Base-by-base conservation (phyloP, 169 alveolate genomes). In the Plasmodium ovale region DNA sequence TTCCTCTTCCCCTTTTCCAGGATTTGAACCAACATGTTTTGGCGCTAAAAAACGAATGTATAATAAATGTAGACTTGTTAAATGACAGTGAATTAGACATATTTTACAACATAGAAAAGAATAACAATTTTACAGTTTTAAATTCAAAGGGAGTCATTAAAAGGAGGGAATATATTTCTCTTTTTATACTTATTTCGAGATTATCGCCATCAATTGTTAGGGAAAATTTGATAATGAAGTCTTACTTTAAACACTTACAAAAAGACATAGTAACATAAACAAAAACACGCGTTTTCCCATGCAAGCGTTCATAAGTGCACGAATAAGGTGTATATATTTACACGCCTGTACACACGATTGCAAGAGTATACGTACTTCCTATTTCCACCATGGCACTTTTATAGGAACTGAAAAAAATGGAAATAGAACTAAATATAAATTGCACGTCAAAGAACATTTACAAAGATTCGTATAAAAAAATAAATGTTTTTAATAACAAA, bases 1-100 rank as follows among this genome's bases (percentile, higher is more conserved):
- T n/a, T n/a, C 25, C 16, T 79, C 23, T 56, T 82, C 12, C n/a
- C 37, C 49, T 27, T 29, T 23, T 31, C 14, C 29, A 85, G 91
- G 79, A 85, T 33, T 71, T 85, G 47, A 67, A 56, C 29, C 56
- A 85, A 39, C 65, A 58, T 47, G 64, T 70, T 33, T 54, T 68
- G 68, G 74, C 51, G 3, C 35, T 85, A 71, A 68, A 85, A 37
- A 85, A 70, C 37, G 91, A 85, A 51, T 85, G 87, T 29, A 68
- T 85, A 60, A 54, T 59, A 85, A 85, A 85, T 72, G 33, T 85
- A 68, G 91, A 85, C 59, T n/a, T 85, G 27, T 44, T 85, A 25
- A 85, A 85, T 56, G 91, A 85, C 58, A 85, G 91, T 71, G 87
- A 67, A 33, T 37, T 85, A 71, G 91, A 85, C 23, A 85, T 85